Conservation (phyloP, 176 grass and related monocot species). For the Rhynchospora pubera region DNA sequence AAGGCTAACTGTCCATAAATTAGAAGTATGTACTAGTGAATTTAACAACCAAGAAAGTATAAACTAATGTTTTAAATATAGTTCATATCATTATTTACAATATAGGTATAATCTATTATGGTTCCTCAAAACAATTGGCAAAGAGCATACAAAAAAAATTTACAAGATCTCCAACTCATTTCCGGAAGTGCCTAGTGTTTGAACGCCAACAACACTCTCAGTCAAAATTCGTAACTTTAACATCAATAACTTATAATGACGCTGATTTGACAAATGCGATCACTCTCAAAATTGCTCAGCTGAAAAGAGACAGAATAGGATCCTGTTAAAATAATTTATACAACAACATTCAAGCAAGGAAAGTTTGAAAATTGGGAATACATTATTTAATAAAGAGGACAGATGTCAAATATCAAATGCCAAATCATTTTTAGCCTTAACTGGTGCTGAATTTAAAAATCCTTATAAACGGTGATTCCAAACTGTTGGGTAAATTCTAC, state of each 20-base stretch:
- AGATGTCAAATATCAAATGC: not conserved
- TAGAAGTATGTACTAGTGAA: not conserved
- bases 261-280: not conserved
- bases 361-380: not conserved
- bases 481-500: not conserved
- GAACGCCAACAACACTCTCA: not conserved
- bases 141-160: not conserved
- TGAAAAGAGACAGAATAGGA: not conserved
- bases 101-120: not conserved
- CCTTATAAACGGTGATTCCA: not conserved
- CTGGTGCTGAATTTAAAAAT: not conserved
- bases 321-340: not conserved
- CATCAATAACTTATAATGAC: not conserved
- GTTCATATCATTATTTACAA: not conserved
- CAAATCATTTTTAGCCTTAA: not conserved
- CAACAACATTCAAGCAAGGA: not conserved
- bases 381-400: not conserved
- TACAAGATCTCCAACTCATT: not conserved
- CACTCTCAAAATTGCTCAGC: not conserved
- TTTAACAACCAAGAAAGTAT: not conserved
- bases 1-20: not conserved
- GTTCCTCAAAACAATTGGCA: not conserved
- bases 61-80: not conserved
- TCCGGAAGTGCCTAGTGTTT: not conserved
- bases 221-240: not conserved